phyloP scores from a whole-genome alignment of 768 basidiomycete genomes.

The Megacollybia marginata region DNA sequence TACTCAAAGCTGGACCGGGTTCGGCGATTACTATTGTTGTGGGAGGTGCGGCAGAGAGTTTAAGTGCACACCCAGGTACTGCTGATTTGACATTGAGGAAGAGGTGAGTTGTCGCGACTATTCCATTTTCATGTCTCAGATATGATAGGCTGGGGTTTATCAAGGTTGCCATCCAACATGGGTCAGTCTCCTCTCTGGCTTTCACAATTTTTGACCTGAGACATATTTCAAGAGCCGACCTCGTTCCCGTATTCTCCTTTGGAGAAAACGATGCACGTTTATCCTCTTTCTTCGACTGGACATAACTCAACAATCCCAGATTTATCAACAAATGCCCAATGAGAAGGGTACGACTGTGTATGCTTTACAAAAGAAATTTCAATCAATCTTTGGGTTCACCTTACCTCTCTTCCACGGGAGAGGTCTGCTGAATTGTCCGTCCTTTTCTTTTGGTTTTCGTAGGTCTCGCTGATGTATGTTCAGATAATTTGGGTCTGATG shows the following conservation, averaged over 20 bases:
- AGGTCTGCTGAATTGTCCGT: slow-evolving; percentile 87
- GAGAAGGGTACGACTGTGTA: slow-evolving; percentile 87
- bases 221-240: slow-evolving; percentile 58
- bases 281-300: background rate
- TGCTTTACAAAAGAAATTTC: slow-evolving; percentile 84
- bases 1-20: slow-evolving; percentile 56
- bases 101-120: slow-evolving; percentile 36
- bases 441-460: background rate
- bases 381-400: slow-evolving; percentile 90
- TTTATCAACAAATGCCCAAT: slow-evolving; percentile 96
- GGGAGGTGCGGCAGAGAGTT: slow-evolving; percentile 91
- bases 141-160: slow-evolving; percentile 79
- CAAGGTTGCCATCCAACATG: slow-evolving; percentile 86
- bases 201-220: slow-evolving; percentile 3
- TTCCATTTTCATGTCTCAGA: background rate
- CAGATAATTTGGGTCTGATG: slow-evolving; percentile 93
- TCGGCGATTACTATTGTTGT: slow-evolving; percentile 90
- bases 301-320: slow-evolving; percentile 38
- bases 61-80: slow-evolving; percentile 95
- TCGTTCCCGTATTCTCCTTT: slow-evolving; percentile 97
- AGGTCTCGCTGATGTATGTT: background rate
- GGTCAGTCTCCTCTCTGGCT: slow-evolving; percentile 39
- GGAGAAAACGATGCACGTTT: slow-evolving; percentile 90
- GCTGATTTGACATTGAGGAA: slow-evolving; percentile 78
- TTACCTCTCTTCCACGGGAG: slow-evolving; percentile 96